Conservation (phyloP, 1,139 yeast species). For the Trichomonascaceae sp. region DNA sequence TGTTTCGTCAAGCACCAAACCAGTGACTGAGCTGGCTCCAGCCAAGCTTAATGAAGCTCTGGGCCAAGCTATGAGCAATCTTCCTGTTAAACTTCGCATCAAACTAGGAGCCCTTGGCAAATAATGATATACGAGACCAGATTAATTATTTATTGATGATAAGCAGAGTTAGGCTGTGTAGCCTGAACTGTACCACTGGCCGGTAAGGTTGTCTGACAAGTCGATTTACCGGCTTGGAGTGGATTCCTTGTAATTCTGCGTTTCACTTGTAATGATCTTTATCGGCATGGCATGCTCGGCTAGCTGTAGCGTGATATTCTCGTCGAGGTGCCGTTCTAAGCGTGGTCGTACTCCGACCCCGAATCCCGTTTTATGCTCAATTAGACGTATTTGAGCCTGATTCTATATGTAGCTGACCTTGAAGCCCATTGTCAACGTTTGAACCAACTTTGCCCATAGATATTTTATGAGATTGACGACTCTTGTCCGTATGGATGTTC, state of each 20-base stretch:
- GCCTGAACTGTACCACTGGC: too few relatives aligned
- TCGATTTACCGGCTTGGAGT: too few relatives aligned
- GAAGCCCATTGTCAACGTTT: conserved; percentile 23
- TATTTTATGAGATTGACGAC: conserved; percentile 9
- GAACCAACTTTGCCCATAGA: conserved; percentile 18
- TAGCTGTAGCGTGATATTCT: too few relatives aligned
- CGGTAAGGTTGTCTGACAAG: too few relatives aligned
- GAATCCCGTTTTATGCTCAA: too few relatives aligned
- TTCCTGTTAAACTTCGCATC: conserved; percentile 7
- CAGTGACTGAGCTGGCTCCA: not conserved
- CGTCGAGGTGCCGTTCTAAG: too few relatives aligned
- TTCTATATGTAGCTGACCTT: conserved; percentile 23
- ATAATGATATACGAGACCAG: not conserved
- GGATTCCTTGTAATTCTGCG: too few relatives aligned
- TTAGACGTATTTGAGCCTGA: too few relatives aligned
- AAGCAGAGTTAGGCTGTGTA: too few relatives aligned
- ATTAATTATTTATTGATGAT: not conserved
- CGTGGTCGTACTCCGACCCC: too few relatives aligned
- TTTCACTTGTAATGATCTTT: too few relatives aligned
- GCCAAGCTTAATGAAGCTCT: not conserved
- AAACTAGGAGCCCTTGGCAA: not conserved
- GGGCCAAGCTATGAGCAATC: conserved; percentile 5
- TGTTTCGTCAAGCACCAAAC: conserved; percentile 11
- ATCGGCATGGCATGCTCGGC: too few relatives aligned
- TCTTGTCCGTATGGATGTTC: conserved; percentile 15